These are phyloP conservation scores for Calcarisporium arbuscula DNA, from an alignment of 2,329 filamentous ascomycete genomes.

Conservation along the genomic window DNA sequence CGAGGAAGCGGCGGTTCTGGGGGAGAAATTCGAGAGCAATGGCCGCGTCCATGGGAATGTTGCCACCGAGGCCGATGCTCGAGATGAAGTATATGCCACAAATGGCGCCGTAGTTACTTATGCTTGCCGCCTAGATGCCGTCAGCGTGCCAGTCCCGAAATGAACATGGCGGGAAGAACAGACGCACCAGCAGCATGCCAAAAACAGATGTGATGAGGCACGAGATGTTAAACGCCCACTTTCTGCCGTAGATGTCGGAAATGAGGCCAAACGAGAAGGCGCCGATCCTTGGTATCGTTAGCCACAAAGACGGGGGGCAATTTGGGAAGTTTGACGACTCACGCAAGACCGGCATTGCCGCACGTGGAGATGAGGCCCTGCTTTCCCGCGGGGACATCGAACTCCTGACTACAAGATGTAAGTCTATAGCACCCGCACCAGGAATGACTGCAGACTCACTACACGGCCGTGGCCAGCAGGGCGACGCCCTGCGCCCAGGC, in stretches of 20 bases:
- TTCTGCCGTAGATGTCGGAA: conserved; percentile 40
- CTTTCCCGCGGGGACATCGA: conserved; percentile 38
- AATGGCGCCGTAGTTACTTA: conserved; percentile 43
- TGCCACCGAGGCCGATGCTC: conserved; percentile 46
- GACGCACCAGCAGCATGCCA: too few relatives aligned
- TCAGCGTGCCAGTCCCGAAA: too few relatives aligned
- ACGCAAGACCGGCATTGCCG: conserved; percentile 48
- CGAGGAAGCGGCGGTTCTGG: conserved; percentile 40
- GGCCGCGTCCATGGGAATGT: conserved; percentile 50
- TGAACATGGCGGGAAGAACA: too few relatives aligned
- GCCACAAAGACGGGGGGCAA: too few relatives aligned
- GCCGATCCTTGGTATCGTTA: too few relatives aligned
- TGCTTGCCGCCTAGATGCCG: too few relatives aligned
- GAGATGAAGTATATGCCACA: conserved; percentile 47
- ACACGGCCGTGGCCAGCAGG: too few relatives aligned
- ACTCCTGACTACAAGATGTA: too few relatives aligned
- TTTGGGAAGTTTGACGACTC: too few relatives aligned
- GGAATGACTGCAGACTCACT: too few relatives aligned
- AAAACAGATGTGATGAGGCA: conserved; percentile 49
- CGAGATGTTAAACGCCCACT: conserved; percentile 53
- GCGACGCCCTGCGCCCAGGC: conserved; percentile 54
- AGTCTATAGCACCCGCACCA: too few relatives aligned
- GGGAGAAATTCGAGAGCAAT: conserved; percentile 52
- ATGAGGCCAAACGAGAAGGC: conserved; percentile 50
- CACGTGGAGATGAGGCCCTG: conserved; percentile 45